Conservation (phyloP, 2,329 filamentous ascomycete genomes). For the Eurotiales sp. region DNA sequence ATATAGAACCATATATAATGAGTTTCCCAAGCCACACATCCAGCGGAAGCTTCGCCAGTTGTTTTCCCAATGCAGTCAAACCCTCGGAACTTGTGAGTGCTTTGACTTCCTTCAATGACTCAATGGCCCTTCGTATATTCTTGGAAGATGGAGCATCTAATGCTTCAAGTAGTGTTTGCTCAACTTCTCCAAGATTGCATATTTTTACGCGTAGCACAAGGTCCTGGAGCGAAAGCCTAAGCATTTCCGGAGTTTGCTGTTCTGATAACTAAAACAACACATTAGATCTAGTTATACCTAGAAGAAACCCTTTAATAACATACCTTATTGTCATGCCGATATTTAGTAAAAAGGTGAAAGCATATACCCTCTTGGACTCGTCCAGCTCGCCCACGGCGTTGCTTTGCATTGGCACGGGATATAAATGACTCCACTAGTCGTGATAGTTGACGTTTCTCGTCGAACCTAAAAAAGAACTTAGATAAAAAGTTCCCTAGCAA, state of each 20-base stretch:
- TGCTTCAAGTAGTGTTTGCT: slow-evolving; percentile 81
- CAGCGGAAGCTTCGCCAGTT: slow-evolving; percentile 82
- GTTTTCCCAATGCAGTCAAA: slow-evolving; percentile 78
- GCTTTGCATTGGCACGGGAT: slow-evolving; percentile 90
- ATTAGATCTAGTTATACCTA: not conserved
- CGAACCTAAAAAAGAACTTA: slow-evolving; percentile 57
- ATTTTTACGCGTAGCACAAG: slow-evolving; percentile 95
- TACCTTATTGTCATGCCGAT: slow-evolving; percentile 71
- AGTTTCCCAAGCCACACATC: slow-evolving; percentile 95
- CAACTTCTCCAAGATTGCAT: slow-evolving; percentile 90
- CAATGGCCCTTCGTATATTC: slow-evolving; percentile 89
- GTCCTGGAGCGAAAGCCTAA: slow-evolving; percentile 89
- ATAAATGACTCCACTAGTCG: slow-evolving; percentile 92
- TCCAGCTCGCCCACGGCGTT: slow-evolving; percentile 86
- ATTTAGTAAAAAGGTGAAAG: slow-evolving; percentile 91
- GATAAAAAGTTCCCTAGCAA: not conserved
- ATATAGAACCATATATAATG: slow-evolving; percentile 78
- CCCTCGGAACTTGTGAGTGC: slow-evolving; percentile 79
- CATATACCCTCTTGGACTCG: slow-evolving; percentile 93
- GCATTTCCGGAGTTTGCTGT: slow-evolving; percentile 94
- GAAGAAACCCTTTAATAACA: slow-evolving; percentile 10
- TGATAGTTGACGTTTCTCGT: slow-evolving; percentile 87
- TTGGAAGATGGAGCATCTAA: slow-evolving; percentile 86
- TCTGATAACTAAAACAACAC: slow-evolving; percentile 64
- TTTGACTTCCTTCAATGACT: slow-evolving; percentile 88